Evolutionary conservation across 2,329 filamentous ascomycete genomes (phyloP).

Genomic region (Chaetomium sp.): DNA sequence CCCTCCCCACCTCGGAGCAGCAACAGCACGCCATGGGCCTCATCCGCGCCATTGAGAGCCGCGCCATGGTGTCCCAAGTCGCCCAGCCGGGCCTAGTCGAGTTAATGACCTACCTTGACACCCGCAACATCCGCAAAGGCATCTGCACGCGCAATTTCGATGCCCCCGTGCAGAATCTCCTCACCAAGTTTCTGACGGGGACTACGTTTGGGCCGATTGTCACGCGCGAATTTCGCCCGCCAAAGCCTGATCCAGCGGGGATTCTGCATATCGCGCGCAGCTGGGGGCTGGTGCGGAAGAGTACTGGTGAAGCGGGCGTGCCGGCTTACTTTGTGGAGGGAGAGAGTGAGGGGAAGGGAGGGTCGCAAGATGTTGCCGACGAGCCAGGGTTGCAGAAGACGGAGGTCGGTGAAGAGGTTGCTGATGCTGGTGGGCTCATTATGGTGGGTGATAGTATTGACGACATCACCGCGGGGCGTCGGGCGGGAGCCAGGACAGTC

Average conservation of each 20-base stretch:
- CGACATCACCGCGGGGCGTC: constrained; percentile 82
- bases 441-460: constrained; percentile 80
- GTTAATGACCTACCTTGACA: constrained; percentile 78
- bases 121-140: constrained; percentile 60
- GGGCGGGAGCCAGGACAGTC: constrained; percentile 85
- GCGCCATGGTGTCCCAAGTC: constrained; percentile 71
- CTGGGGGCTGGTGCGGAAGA: constrained; percentile 57
- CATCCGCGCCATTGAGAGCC: constrained; percentile 72
- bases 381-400: constrained; percentile 9
- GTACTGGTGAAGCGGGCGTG: constrained; percentile 18
- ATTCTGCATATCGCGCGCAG: constrained; percentile 75
- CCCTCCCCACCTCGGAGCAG: constrained; percentile 52
- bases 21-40: constrained; percentile 62
- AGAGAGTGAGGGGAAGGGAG: constrained; percentile 13
- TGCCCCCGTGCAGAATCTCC: constrained; percentile 65
- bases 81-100: constrained; percentile 72
- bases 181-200: constrained; percentile 64
- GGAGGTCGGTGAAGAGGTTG: constrained; percentile 22
- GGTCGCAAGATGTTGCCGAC: constrained; percentile 1
- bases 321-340: constrained; percentile 10
- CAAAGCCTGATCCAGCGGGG: constrained; percentile 83
- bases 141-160: constrained; percentile 96
- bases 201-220: constrained; percentile 71
- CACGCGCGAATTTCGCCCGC: constrained; percentile 73
- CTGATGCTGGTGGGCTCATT: constrained; percentile 45